Percentiles rank a stretch among this genome's conserved stretches.
Conservation (phyloP, 2,329 filamentous ascomycete genomes). For the Trichoderma brevicompactum region DNA sequence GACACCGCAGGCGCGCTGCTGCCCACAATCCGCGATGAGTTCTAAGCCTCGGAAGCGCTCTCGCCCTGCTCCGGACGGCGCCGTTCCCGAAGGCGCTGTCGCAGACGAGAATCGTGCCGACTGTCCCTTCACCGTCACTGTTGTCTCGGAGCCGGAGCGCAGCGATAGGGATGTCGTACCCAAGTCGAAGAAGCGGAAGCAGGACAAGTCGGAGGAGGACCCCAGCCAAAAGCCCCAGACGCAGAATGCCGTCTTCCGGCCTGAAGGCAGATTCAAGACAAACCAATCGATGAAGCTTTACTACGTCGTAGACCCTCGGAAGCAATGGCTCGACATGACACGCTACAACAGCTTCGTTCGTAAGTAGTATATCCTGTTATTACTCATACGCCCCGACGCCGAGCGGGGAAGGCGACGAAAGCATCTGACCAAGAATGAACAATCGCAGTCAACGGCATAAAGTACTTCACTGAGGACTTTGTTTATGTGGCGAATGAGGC, state of each 20-base stretch:
- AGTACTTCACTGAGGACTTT: conserved; percentile 62
- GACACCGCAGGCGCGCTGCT: conserved; percentile 18
- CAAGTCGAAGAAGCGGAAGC: conserved; percentile 53
- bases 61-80: conserved; percentile 43
- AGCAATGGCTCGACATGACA: conserved; percentile 62
- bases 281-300: conserved; percentile 59
- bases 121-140: conserved; percentile 56
- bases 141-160: conserved; percentile 38
- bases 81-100: conserved; percentile 1
- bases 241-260: conserved; percentile 59
- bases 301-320: conserved; percentile 57
- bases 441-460: conserved; percentile 57
- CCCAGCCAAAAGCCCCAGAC: conserved; percentile 47
- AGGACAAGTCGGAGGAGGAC: conserved; percentile 51
- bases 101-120: conserved; percentile 59
- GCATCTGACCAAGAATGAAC: conserved; percentile 18
- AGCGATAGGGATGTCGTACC: conserved; percentile 46
- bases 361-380: conserved; percentile 50
- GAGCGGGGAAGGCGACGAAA: not conserved
- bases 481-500: conserved; percentile 63
- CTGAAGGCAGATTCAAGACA: conserved; percentile 58
- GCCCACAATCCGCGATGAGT: conserved; percentile 33
- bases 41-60: conserved; percentile 55
- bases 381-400: not conserved
- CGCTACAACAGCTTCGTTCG: conserved; percentile 65